Evolutionary conservation across 371 early-diverging fungal genomes (phyloP), one percentile per base, ranked within the genome.

Genomic region (Syncephalastrum contaminatum): DNA sequence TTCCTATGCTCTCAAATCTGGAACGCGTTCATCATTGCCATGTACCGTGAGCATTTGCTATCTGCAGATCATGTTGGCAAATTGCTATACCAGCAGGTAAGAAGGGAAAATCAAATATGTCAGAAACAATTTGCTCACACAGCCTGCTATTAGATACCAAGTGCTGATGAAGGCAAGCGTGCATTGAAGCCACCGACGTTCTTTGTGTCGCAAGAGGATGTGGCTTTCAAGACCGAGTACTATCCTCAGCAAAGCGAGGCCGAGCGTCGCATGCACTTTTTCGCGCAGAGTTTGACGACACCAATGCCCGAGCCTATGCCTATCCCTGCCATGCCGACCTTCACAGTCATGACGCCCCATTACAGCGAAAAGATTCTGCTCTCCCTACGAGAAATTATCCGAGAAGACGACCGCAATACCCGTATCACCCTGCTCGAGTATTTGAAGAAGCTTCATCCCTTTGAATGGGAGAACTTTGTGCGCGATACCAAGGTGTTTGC

Each of bases 401-500:
- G 89, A 36, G 92, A 92, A 62, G 86, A 89, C 54, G 92, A 94
- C 61, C 77, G 85, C 60, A 82, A 88, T 65, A 86, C 89, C 15
- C 82, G 89, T 0, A 81, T 94, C 25, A 92, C 91, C 2, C 65
- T 92, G 43, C 70, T 94, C 20, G 93, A 93, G 68, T 94, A 94
- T 48, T 69, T 94, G 51, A 91, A 93, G 63, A 82, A 89, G 18
- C 77, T 93, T 16, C 89, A 92, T 53, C 79, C 88, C 0, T 83
- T 86, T 47, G 95, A 93, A 67, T 93, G 93, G 94, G 88, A 88
- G 30, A 92, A 93, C 76, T 94, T 92, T 73, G 91, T 94, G 48
- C 83, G 88, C 60, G 92, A 92, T 56, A 91, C 90, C 54, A 92
- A 91, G 68, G 77, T 88, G 14, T 53, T 90, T 52, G 90, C 86